Base-by-base conservation (phyloP, 306 rosid species). In the Chamaecrista fasciculata region DNA sequence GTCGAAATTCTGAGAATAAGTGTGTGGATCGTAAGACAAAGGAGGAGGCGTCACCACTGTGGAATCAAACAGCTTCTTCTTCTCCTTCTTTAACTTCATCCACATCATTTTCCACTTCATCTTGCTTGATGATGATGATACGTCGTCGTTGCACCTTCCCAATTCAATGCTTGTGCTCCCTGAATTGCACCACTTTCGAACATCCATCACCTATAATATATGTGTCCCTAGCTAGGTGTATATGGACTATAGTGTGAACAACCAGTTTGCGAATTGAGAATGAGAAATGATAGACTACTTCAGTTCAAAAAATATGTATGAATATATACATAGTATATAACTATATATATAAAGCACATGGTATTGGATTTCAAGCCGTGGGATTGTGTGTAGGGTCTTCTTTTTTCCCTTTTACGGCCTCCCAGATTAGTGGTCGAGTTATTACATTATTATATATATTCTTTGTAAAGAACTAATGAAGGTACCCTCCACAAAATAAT, bases 1-100 rank as follows among this genome's bases (percentile, higher is more conserved):
- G 66, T 89, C 91, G 65, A 89, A 89, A 70, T 84, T 86, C 79
- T 80, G 79, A 6, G 81, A 73, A 72, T 89, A 86, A 16, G 85
- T 73, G 76, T 58, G 61, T 6, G 89, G 66, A 74, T 86, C 79
- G 21, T 86, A 86, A 14, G 76, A 84, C 10, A 53, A 18, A 10
- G 73, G 31, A 59, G 71, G 33, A 0, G 81, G 15, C 12, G 36
- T 4, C 36, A 8, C 4, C 4, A 8, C 4, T 29, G 63, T 11
- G 15, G 74, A 46, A n/a, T 69, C 73, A 24, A 73, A 70, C n/a
- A 73, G 47, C 79, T 60, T 83, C 77, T 57, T 81, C 80, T 78
- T 78, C 60, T 80, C 78, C 64, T 69, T 84, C 80, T 76, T 82
- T 14, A 77, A 20, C 68, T 55, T 77, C 72, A 70, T 70, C 76